Base-by-base conservation (phyloP, 441 rosid genomes). In the Eutrema salsugineum region DNA sequence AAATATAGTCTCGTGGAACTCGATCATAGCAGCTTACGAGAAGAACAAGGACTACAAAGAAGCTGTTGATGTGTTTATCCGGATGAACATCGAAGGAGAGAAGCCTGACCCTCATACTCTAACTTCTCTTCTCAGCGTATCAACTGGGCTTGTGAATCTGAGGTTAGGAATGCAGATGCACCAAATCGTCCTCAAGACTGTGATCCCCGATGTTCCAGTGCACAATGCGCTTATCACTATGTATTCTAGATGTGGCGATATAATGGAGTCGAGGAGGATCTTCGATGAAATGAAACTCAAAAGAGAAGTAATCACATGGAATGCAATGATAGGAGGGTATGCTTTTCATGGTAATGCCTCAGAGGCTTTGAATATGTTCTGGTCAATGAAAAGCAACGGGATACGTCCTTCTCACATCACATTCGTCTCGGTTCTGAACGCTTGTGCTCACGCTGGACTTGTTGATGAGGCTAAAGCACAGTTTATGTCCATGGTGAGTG, bases 281-380 rank as follows among this genome's bases (percentile, higher is more conserved):
- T 87, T 90, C n/a, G 82, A 85, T 48, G 81, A 78, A 38, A 83
- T 84, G 79, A 80, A 79, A 36, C 28, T 24, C 2, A 80, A 67
- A 38, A 91, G 72, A 80, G 88, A 88, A 79, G 86, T 88, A 17
- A 83, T 87, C 56, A 80, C 93, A 1, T 91, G 94, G 94, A 91
- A 91, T 58, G 93, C 93, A 5, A 91, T 88, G 78, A 91, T 88
- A 30, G 87, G 87, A 82, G 94, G 87, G 16, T 88, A 80, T 47
- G 87, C 97, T 42, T 81, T 85, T 24, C 94, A 90, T 56, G 92
- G 92, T 43, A 69, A 81, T 60, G 85, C 86, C 11, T 35, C 15
- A 27, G 87, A 86, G 73, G 92, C 92, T 47, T 68, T 87, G 27
- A 70, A 79, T 50, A 70, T 90, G 47, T 88, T 87, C 67, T 17